Conservation (phyloP, 176 grass and related monocot genomes). For the Tuctoria greenei region DNA sequence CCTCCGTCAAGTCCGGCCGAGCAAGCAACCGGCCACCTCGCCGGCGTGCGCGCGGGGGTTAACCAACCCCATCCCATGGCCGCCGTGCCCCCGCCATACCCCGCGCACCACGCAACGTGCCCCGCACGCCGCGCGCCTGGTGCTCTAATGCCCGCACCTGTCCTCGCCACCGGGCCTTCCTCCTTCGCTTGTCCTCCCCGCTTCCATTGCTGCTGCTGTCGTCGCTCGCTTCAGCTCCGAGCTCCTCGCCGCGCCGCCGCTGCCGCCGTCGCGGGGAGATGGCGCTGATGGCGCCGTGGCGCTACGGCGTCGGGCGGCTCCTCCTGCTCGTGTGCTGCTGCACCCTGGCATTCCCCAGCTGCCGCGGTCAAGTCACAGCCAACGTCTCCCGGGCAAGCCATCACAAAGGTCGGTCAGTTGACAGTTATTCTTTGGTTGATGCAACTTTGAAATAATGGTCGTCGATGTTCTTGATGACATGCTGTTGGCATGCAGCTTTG, state of each 20-base stretch:
- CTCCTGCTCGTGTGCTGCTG: slow-evolving; percentile 27
- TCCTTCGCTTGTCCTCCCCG: neutral
- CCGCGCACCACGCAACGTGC: slow-evolving; percentile 37
- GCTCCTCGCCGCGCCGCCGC: neutral
- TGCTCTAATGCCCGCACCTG: slow-evolving; percentile 40
- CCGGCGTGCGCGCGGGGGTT: slow-evolving; percentile 19
- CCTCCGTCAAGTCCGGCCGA: neutral
- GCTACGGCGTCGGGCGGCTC: neutral
- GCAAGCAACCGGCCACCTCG: slow-evolving; percentile 28
- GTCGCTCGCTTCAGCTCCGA: neutral
- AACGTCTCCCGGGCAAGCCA: slow-evolving; percentile 12
- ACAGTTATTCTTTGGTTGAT: no score
- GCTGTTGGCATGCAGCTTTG: neutral
- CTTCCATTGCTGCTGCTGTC: neutral
- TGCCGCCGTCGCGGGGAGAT: slow-evolving; percentile 1
- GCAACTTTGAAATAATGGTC: no score
- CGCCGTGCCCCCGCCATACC: slow-evolving; percentile 44
- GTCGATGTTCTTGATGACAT: neutral
- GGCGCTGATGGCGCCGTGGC: slow-evolving; percentile 7
- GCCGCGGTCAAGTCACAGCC: neutral
- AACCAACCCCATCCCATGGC: slow-evolving; percentile 42
- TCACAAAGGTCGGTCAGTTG: neutral
- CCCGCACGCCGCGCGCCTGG: slow-evolving; percentile 28
- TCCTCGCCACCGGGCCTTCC: neutral
- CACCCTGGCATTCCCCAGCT: slow-evolving; percentile 30